These are phyloP conservation scores for Rhexocercosporidium sp. DNA, from an alignment of 2,329 filamentous ascomycete species.

Conservation along the genomic window DNA sequence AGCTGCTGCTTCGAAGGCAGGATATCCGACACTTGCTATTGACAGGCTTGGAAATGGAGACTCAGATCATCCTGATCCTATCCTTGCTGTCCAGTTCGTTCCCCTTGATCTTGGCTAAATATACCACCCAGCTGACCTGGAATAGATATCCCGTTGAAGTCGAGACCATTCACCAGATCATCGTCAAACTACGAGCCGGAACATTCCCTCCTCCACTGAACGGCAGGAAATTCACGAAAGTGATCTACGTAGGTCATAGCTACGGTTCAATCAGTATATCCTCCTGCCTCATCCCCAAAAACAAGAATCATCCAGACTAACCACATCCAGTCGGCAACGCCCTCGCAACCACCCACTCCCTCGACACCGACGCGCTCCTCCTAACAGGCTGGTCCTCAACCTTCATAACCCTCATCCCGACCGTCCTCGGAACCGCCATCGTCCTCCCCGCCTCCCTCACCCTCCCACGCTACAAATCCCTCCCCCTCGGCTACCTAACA, in stretches of 20 bases:
- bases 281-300: no score
- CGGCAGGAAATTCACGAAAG: constrained; percentile 28
- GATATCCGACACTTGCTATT: constrained; percentile 39
- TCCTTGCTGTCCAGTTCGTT: neutral
- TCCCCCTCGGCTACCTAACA: constrained; percentile 26
- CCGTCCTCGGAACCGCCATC: constrained; percentile 1
- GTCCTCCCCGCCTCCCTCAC: constrained; percentile 1
- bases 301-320: no score
- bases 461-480: constrained; percentile 15
- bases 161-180: constrained; percentile 36
- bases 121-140: constrained; percentile 8
- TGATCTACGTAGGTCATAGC: constrained; percentile 39
- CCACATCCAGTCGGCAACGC: constrained; percentile 25
- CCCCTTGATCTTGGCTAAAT: neutral
- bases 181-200: constrained; percentile 25
- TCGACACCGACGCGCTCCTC: constrained; percentile 36
- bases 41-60: constrained; percentile 38
- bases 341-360: constrained; percentile 35
- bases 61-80: constrained; percentile 36
- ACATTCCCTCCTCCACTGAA: constrained; percentile 19
- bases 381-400: constrained; percentile 36
- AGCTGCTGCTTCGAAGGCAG: constrained; percentile 30
- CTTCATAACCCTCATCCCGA: constrained; percentile 9
- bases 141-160: constrained; percentile 36
- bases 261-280: constrained; percentile 32